Evolutionary conservation across 2,329 filamentous ascomycete species (phyloP).

Genomic region (Aspergillus novofumigatus): DNA sequence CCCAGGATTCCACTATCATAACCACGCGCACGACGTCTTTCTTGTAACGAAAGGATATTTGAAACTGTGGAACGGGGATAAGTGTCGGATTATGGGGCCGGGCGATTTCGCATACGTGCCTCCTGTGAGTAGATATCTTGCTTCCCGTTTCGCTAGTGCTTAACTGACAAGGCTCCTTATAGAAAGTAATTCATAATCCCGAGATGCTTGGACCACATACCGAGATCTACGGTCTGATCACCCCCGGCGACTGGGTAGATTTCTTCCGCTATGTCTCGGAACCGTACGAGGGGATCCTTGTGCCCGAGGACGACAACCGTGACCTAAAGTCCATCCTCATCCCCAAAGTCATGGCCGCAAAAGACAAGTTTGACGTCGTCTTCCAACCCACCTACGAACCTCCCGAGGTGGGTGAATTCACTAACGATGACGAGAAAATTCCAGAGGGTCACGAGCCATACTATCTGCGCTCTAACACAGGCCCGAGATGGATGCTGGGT

Average conservation of each 20-base stretch:
- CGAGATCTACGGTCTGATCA: constrained; percentile 52
- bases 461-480: constrained; percentile 49
- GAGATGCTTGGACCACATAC: constrained; percentile 52
- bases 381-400: constrained; percentile 48
- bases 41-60: constrained; percentile 52
- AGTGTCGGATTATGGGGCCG: constrained; percentile 50
- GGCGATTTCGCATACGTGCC: constrained; percentile 58
- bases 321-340: constrained; percentile 49
- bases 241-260: constrained; percentile 57
- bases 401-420: constrained; percentile 35
- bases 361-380: constrained; percentile 54
- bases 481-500: constrained; percentile 30
- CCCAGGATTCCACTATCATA: constrained; percentile 54
- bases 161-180: neutral
- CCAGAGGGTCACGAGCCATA: constrained; percentile 38
- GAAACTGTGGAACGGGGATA: constrained; percentile 57
- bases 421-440: constrained; percentile 20
- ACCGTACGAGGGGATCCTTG: constrained; percentile 47
- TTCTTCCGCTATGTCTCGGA: constrained; percentile 58
- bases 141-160: neutral
- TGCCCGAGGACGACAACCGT: constrained; percentile 51
- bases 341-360: constrained; percentile 54
- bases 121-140: constrained; percentile 38
- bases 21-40: constrained; percentile 56
- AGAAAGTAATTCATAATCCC: constrained; percentile 54